phyloP scores from a whole-genome alignment of 768 basidiomycete genomes.

The Collybia sordida region DNA sequence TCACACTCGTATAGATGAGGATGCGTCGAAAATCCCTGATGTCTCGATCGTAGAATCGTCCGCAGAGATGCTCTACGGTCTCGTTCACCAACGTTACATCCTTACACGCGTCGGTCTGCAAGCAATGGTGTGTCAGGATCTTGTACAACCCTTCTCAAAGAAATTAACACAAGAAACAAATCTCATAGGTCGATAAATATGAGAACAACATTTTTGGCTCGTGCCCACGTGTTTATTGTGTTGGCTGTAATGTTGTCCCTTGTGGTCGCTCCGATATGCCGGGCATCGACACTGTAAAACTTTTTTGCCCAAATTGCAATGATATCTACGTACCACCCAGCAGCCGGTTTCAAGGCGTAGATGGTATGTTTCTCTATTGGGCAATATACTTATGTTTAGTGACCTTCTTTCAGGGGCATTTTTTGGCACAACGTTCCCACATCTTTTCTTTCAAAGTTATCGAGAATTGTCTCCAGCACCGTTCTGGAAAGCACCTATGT shows the following conservation, averaged over 20 bases:
- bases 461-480: conserved; percentile 93
- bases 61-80: conserved; percentile 94
- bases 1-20: conserved; percentile 61
- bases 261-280: conserved; percentile 96
- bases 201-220: conserved; percentile 88
- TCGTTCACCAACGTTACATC: conserved; percentile 97
- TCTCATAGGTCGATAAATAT: conserved; percentile 87
- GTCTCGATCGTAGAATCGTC: conserved; percentile 98
- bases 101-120: conserved; percentile 91
- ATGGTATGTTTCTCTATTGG: conserved; percentile 57
- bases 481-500: conserved; percentile 75
- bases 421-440: conserved; percentile 98
- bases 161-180: conserved; percentile 11
- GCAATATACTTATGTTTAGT: conserved; percentile 7
- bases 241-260: conserved; percentile 85
- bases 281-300: conserved; percentile 95
- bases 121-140: conserved; percentile 71
- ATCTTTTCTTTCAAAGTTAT: conserved; percentile 97
- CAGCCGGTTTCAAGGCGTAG: conserved; percentile 92
- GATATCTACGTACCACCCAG: conserved; percentile 96
- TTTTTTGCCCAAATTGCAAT: conserved; percentile 97
- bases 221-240: conserved; percentile 95
- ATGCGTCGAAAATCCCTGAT: conserved; percentile 94
- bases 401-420: conserved; percentile 71
- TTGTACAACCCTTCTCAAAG: conserved; percentile 6